Evolutionary conservation across 2,329 filamentous ascomycete species (phyloP).

Genomic region (Alternaria tenuissima): DNA sequence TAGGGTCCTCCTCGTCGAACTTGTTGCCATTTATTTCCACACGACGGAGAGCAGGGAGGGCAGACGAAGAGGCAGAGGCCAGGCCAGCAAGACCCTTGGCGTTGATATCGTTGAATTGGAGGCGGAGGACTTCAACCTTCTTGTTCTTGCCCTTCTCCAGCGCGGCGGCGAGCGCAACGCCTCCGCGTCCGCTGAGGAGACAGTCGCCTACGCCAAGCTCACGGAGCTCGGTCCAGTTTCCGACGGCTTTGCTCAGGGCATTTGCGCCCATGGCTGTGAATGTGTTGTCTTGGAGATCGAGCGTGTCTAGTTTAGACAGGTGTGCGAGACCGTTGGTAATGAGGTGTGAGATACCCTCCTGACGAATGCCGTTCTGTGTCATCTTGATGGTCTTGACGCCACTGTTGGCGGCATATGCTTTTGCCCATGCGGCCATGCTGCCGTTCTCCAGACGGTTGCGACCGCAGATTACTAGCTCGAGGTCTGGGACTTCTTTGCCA

Average conservation of each 20-base stretch:
- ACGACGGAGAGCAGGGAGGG: constrained; percentile 79
- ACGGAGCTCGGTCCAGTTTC: constrained; percentile 75
- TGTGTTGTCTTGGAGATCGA: constrained; percentile 98
- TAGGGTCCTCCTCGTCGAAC: constrained; percentile 84
- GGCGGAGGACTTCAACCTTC: constrained; percentile 79
- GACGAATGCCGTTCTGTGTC: constrained; percentile 97
- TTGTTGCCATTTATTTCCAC: constrained; percentile 97
- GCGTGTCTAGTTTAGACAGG: constrained; percentile 71
- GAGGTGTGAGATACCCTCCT: constrained; percentile 86
- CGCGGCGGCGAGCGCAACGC: constrained; percentile 74
- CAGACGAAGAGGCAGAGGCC: constrained; percentile 68
- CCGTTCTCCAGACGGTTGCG: constrained; percentile 96
- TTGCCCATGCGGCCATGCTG: constrained; percentile 95
- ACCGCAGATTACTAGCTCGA: constrained; percentile 97
- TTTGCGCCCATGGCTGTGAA: constrained; percentile 84
- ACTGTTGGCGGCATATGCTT: constrained; percentile 80
- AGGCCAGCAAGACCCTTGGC: constrained; percentile 76
- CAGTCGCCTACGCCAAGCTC: constrained; percentile 93
- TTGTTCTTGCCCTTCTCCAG: constrained; percentile 78
- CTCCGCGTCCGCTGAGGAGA: constrained; percentile 79
- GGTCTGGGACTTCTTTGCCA: constrained; percentile 76
- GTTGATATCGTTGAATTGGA: constrained; percentile 96
- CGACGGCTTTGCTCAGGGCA: constrained; percentile 77
- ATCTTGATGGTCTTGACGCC: constrained; percentile 89
- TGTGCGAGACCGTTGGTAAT: constrained; percentile 80